Percentiles rank a stretch among this genome's conserved stretches.
These are phyloP conservation scores for Umbelopsis vinacea DNA, from an alignment of 192 early-diverging fungal species.

Conservation along the genomic window DNA sequence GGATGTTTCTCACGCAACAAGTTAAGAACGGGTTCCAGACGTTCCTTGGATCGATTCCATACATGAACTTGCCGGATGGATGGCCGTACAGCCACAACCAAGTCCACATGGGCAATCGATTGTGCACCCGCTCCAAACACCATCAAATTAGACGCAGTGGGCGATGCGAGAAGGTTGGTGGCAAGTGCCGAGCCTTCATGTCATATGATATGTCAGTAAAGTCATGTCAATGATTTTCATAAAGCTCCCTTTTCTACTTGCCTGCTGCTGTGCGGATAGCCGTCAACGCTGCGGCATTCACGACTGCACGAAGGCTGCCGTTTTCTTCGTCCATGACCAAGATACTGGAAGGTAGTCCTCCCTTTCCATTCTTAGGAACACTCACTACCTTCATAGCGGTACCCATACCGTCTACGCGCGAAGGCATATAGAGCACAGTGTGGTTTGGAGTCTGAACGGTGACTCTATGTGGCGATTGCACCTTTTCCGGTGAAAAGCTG, in stretches of 20 bases:
- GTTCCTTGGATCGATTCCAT: slow-evolving; percentile 48
- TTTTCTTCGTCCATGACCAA: slow-evolving; percentile 51
- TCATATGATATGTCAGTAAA: background rate
- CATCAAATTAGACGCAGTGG: slow-evolving; percentile 36
- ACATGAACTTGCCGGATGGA: slow-evolving; percentile 42
- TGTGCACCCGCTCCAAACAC: slow-evolving; percentile 60
- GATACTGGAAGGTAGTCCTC: slow-evolving; percentile 47
- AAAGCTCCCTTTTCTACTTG: background rate
- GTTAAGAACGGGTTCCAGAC: slow-evolving; percentile 35
- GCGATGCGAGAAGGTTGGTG: slow-evolving; percentile 40
- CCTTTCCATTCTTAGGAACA: slow-evolving; percentile 45
- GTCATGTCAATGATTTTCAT: background rate
- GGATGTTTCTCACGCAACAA: slow-evolving; percentile 29
- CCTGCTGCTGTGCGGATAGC: slow-evolving; percentile 57
- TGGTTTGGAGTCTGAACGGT: slow-evolving; percentile 43
- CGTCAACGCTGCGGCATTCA: slow-evolving; percentile 53
- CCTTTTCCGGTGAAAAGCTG: slow-evolving; percentile 31
- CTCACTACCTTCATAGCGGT: slow-evolving; percentile 55
- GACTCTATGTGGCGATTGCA: slow-evolving; percentile 50
- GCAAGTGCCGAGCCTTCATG: slow-evolving; percentile 49
- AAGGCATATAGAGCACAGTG: slow-evolving; percentile 54
- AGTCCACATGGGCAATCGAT: slow-evolving; percentile 51
- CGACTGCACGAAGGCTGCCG: slow-evolving; percentile 45
- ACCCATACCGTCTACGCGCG: slow-evolving; percentile 44
- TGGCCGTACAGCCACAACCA: slow-evolving; percentile 49